Percentiles rank a stretch among this genome's conserved stretches.
These are phyloP conservation scores for Salvia rosmarinus DNA, from an alignment of 257 asterid genomes.

Conservation along the genomic window DNA sequence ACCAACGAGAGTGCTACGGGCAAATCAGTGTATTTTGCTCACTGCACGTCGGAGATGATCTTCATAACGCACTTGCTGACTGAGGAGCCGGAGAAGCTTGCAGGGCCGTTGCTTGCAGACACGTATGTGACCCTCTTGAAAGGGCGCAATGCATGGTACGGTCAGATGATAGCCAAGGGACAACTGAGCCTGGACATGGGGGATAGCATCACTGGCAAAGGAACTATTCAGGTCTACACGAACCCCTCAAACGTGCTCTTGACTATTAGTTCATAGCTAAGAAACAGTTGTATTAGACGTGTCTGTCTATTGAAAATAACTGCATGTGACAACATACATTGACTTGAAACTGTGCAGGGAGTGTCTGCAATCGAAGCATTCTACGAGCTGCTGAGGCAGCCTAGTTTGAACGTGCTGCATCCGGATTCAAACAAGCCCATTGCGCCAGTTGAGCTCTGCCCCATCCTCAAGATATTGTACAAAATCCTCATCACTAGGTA, in stretches of 20 bases:
- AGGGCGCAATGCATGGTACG: conserved; percentile 94
- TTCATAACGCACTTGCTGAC: conserved; percentile 82
- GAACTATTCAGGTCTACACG: conserved; percentile 76
- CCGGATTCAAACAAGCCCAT: conserved; percentile 76
- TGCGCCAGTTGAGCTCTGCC: conserved; percentile 88
- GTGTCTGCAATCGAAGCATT: conserved; percentile 92
- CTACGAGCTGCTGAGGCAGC: conserved; percentile 78
- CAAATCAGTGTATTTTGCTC: conserved; percentile 92
- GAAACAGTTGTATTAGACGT: not conserved
- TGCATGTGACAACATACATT: not conserved
- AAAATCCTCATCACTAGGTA: conserved; percentile 75
- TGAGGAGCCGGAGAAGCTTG: conserved; percentile 90
- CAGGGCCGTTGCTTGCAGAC: conserved; percentile 91
- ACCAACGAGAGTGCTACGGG: conserved; percentile 92
- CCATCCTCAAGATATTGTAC: conserved; percentile 71
- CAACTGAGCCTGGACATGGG: conserved; percentile 83
- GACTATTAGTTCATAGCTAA: not conserved
- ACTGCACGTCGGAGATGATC: conserved; percentile 91
- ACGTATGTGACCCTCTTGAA: conserved; percentile 83
- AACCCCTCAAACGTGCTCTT: not conserved
- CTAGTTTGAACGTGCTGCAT: conserved; percentile 68
- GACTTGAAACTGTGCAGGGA: conserved; percentile 52
- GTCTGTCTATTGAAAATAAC: not conserved
- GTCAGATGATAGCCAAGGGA: conserved; percentile 87
- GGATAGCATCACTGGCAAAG: conserved; percentile 91